Evolutionary conservation across 2,329 filamentous ascomycete genomes (phyloP).

Genomic region (Penicillium paneum): DNA sequence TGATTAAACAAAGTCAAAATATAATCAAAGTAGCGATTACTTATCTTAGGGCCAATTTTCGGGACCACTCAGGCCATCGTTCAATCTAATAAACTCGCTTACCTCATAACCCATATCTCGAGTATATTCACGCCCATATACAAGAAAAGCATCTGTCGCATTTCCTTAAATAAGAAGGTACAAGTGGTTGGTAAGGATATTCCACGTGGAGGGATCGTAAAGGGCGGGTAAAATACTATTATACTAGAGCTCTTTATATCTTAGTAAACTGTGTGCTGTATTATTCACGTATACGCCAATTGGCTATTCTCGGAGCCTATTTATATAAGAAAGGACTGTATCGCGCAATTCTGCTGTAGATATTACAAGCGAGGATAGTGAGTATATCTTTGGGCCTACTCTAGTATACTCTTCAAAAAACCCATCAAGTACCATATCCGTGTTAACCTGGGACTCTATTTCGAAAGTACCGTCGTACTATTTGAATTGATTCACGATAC

Average conservation of each 20-base stretch:
- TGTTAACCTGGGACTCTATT: neutral
- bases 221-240: conserved; percentile 21
- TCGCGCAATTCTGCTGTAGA: conserved; percentile 3
- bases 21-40: neutral
- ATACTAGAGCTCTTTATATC: conserved; percentile 12
- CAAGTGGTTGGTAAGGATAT: conserved; percentile 1
- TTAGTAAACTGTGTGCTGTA: conserved; percentile 16
- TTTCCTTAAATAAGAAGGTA: conserved; percentile 8
- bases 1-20: conserved; percentile 1
- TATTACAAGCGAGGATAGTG: neutral
- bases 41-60: conserved; percentile 2
- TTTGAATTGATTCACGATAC: conserved; percentile 26
- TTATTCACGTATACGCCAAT: conserved; percentile 23
- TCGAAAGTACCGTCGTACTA: conserved; percentile 11
- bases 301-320: conserved; percentile 8
- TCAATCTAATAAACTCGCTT: conserved; percentile 1
- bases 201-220: conserved; percentile 5
- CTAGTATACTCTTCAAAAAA: conserved; percentile 12
- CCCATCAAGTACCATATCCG: conserved; percentile 16
- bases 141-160: conserved; percentile 6
- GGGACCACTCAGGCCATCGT: conserved; percentile 3
- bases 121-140: neutral
- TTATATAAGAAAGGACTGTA: neutral
- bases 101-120: too few relatives aligned
- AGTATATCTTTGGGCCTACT: neutral